These are phyloP conservation scores for Paracorniculantispora psalliotae DNA, from an alignment of 2,329 filamentous ascomycete genomes.

Conservation along the genomic window DNA sequence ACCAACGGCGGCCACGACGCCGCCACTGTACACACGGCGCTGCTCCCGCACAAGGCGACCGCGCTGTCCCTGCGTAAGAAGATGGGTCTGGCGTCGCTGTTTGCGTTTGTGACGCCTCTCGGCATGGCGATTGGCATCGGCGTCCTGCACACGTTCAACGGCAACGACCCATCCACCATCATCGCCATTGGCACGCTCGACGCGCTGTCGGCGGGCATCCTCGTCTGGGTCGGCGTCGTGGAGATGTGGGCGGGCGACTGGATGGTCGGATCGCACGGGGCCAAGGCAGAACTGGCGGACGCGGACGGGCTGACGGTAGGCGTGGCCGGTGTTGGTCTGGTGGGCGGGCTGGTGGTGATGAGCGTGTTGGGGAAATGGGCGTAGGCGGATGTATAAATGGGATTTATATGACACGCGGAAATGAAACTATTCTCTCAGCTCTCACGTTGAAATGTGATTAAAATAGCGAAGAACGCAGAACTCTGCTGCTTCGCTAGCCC, in stretches of 20 bases:
- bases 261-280: conserved; percentile 45
- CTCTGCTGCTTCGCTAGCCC: too few relatives aligned
- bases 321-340: conserved; percentile 47
- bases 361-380: conserved; percentile 73
- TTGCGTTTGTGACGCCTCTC: conserved; percentile 67
- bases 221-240: conserved; percentile 74
- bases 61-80: conserved; percentile 44
- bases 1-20: conserved; percentile 16
- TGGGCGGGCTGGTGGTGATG: conserved; percentile 64
- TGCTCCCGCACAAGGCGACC: conserved; percentile 7
- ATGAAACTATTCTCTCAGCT: too few relatives aligned
- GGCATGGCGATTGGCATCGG: conserved; percentile 79
- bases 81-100: conserved; percentile 56
- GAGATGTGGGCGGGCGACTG: conserved; percentile 78
- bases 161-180: conserved; percentile 63
- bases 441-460: too few relatives aligned
- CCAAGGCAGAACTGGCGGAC: conserved; percentile 45
- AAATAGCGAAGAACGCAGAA: too few relatives aligned
- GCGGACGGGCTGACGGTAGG: conserved; percentile 44
- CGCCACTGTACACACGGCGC: conserved; percentile 15
- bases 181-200: conserved; percentile 70
- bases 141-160: conserved; percentile 66
- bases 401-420: background rate
- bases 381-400: conserved; percentile 26
- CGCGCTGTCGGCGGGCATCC: conserved; percentile 67